phyloP scores from a whole-genome alignment of 148 eudicot species.

The Beta vulgaris region DNA sequence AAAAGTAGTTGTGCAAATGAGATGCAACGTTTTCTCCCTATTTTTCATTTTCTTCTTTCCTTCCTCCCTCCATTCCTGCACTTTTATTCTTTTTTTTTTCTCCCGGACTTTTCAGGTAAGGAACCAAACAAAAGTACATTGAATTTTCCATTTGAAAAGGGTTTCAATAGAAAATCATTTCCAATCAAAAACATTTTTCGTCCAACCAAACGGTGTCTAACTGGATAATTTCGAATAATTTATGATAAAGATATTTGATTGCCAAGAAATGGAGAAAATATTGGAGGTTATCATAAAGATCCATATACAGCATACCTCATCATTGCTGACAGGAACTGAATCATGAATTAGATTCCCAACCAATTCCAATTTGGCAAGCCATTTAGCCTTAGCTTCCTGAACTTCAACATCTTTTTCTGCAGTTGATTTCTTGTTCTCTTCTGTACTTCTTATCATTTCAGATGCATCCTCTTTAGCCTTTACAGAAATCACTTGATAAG shows the following conservation, averaged over 20 bases:
- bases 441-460: constrained; percentile 52
- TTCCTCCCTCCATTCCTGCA: too few relatives aligned
- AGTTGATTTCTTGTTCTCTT: constrained; percentile 55
- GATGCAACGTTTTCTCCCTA: too few relatives aligned
- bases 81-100: too few relatives aligned
- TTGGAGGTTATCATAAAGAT: not conserved
- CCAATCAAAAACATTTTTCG: too few relatives aligned
- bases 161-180: too few relatives aligned
- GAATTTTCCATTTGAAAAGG: too few relatives aligned
- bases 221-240: not conserved
- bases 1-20: too few relatives aligned
- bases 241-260: not conserved
- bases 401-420: constrained; percentile 64
- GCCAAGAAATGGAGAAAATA: not conserved
- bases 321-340: constrained; percentile 73
- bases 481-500: constrained; percentile 10
- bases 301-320: constrained; percentile 58
- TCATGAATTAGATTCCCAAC: constrained; percentile 94
- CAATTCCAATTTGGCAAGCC: constrained; percentile 53
- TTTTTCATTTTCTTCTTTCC: too few relatives aligned
- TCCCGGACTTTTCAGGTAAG: too few relatives aligned
- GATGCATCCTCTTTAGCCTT: constrained; percentile 73
- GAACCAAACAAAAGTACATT: too few relatives aligned
- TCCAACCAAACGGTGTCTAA: too few relatives aligned
- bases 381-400: constrained; percentile 51